These are phyloP conservation scores for Bryopsis sp. DNA, from an alignment of 139 green algal genomes.

Conservation along the genomic window DNA sequence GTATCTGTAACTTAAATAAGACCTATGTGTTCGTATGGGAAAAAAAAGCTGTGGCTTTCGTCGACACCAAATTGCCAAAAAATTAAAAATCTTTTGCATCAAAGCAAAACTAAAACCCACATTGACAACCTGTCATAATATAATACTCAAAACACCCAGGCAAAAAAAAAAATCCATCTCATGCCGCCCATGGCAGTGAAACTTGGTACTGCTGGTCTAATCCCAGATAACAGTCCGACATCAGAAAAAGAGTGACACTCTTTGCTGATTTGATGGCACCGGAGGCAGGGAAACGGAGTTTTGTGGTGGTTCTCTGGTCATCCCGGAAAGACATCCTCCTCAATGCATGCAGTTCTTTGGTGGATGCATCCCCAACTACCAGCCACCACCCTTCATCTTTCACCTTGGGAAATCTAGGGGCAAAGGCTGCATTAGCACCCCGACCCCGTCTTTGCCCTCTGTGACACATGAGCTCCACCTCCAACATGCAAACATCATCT, in stretches of 20 bases:
- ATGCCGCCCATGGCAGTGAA: neutral
- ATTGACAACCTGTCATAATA: no score
- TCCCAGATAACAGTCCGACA: conserved; percentile 84
- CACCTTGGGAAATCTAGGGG: conserved; percentile 36
- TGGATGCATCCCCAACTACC: conserved; percentile 48
- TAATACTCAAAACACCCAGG: no score
- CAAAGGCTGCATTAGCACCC: conserved; percentile 1
- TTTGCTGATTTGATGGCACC: conserved; percentile 7
- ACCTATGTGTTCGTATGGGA: no score
- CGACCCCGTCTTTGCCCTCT: neutral
- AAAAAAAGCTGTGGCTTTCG: no score
- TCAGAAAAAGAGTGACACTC: conserved; percentile 36
- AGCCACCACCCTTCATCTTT: conserved; percentile 98
- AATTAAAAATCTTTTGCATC: no score
- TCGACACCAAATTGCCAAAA: no score
- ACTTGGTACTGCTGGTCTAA: conserved; percentile 56
- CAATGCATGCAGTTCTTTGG: conserved; percentile 68
- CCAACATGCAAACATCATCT: conserved; percentile 16
- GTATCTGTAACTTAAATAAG: no score
- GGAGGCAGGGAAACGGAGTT: conserved; percentile 32
- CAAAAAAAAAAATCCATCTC: no score
- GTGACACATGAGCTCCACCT: neutral
- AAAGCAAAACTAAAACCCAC: no score
- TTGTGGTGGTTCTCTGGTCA: neutral
- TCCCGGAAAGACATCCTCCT: conserved; percentile 61